These are phyloP conservation scores for Suillus occidentalis DNA, from an alignment of 768 basidiomycete species.

Conservation along the genomic window DNA sequence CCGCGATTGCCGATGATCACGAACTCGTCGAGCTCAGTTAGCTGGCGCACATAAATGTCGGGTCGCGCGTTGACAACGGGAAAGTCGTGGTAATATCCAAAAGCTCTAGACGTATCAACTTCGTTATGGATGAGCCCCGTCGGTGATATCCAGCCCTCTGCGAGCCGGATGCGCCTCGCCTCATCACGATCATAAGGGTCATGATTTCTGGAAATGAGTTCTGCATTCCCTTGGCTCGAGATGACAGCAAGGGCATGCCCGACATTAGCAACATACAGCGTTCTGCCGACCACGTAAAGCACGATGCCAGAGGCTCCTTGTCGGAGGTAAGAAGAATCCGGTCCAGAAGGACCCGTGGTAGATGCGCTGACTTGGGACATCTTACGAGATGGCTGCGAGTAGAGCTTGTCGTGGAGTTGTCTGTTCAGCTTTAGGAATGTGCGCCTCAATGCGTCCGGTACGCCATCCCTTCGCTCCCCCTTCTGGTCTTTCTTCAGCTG, in stretches of 20 bases:
- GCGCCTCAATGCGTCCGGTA: conserved; percentile 78
- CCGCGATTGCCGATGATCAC: conserved; percentile 93
- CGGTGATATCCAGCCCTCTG: conserved; percentile 94
- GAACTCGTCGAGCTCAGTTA: conserved; percentile 90
- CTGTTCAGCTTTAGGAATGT: conserved; percentile 89
- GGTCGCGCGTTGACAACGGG: conserved; percentile 92
- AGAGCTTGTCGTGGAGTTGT: conserved; percentile 68
- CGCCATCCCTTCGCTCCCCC: conserved; percentile 44
- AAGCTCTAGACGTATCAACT: conserved; percentile 87
- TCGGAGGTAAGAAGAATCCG: conserved; percentile 53
- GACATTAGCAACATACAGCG: conserved; percentile 85
- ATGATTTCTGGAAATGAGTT: conserved; percentile 76
- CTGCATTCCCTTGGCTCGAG: conserved; percentile 71
- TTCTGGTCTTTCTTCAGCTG: conserved; percentile 43
- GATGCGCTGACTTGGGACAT: conserved; percentile 64
- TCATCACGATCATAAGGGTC: conserved; percentile 88
- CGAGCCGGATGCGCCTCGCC: conserved; percentile 81
- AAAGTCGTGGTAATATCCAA: conserved; percentile 88
- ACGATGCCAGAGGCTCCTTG: conserved; percentile 85
- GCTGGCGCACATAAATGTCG: conserved; percentile 63
- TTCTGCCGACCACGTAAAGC: conserved; percentile 78
- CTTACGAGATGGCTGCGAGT: conserved; percentile 55
- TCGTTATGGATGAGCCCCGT: conserved; percentile 91
- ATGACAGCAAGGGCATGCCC: conserved; percentile 89
- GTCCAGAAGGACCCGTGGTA: conserved; percentile 31